Evolutionary conservation across 1,284 basidiomycete species (phyloP).

Genomic region (Stereum hirsutum): DNA sequence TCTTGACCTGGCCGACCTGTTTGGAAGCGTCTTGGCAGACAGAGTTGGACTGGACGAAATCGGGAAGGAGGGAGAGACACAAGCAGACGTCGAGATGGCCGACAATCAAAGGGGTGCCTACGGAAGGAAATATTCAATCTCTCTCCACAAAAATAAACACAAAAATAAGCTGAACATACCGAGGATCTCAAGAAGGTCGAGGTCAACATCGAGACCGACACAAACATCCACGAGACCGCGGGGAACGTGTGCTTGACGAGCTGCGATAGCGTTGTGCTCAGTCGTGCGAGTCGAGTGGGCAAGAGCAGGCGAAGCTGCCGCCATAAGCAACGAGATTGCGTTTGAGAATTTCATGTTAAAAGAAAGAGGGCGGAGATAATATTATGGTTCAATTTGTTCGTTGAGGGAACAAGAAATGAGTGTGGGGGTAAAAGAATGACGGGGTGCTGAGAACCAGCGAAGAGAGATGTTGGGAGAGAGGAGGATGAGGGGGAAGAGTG

Average conservation of each 20-base stretch:
- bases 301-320: conserved; percentile 1
- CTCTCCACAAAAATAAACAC: neutral
- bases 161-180: conserved; percentile 9
- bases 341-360: conserved; percentile 1
- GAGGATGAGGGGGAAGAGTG: neutral
- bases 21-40: conserved; percentile 9
- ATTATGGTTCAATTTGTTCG: conserved; percentile 1
- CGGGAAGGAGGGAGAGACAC: conserved; percentile 14
- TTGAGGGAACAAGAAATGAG: neutral
- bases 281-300: neutral
- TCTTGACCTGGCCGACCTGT: conserved; percentile 7
- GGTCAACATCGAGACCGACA: conserved; percentile 13
- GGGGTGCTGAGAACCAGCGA: neutral
- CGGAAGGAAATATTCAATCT: neutral
- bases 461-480: conserved; percentile 1
- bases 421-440: neutral
- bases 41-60: conserved; percentile 12
- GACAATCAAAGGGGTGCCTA: conserved; percentile 10
- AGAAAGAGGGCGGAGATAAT: neutral
- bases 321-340: conserved; percentile 1
- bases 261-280: neutral
- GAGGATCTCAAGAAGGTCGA: conserved; percentile 9
- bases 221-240: conserved; percentile 14
- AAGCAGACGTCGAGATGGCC: conserved; percentile 15
- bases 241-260: conserved; percentile 12